A percentile compares a stretch with the other conserved stretches of the same genome.
Conservation (phyloP, 306 rosid genomes). For the Astragalus glycyphyllos region DNA sequence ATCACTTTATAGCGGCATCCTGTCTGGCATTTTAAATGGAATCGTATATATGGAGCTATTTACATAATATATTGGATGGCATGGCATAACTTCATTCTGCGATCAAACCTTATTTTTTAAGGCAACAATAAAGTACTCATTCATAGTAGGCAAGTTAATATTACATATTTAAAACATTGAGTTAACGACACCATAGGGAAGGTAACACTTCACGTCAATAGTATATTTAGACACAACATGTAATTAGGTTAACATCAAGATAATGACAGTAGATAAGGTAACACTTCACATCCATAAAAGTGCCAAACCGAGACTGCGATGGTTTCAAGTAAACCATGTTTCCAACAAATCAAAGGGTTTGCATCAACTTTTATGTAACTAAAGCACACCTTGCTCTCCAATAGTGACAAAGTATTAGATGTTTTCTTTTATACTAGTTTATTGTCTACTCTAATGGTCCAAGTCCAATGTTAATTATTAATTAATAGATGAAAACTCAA, state of each 20-base stretch:
- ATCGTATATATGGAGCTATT: conserved; percentile 13
- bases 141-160: background rate
- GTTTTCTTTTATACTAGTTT: conserved; percentile 7
- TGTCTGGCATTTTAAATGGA: conserved; percentile 16
- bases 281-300: background rate
- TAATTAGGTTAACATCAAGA: background rate
- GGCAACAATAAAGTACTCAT: conserved; percentile 19
- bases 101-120: conserved; percentile 26
- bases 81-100: background rate
- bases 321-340: conserved; percentile 17
- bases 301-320: background rate
- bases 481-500: conserved; percentile 14
- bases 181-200: background rate
- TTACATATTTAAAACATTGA: background rate
- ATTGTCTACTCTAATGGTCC: background rate
- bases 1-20: conserved; percentile 19
- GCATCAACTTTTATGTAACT: conserved; percentile 16
- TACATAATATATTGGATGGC: conserved; percentile 17
- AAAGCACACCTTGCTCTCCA: background rate
- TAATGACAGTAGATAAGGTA: background rate
- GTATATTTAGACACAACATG: background rate
- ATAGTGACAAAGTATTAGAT: background rate
- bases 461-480: background rate
- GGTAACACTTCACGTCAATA: background rate
- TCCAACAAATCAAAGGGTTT: background rate